Evolutionary conservation across 202 grass and related monocot species (phyloP).

Genomic region (Schoenoplectus tabernaemontani): DNA sequence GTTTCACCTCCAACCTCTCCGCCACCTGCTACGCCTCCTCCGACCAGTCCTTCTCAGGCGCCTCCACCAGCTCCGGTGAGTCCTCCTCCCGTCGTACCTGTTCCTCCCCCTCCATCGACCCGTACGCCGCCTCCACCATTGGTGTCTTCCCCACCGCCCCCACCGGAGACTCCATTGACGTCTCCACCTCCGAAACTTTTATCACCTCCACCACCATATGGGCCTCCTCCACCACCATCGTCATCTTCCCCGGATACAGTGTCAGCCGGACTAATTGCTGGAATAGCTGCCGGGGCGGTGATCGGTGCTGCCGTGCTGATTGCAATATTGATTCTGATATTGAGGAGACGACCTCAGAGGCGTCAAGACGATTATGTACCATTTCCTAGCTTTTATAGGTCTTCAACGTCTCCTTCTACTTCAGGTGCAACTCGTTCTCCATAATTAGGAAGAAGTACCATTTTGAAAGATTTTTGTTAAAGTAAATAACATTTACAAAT

Average conservation of each 20-base stretch:
- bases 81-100: not conserved
- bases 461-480: not conserved
- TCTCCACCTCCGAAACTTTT: not conserved
- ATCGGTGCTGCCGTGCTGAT: conserved; percentile 14
- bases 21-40: not conserved
- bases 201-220: not conserved
- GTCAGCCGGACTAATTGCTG: not conserved
- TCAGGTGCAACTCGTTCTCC: not conserved
- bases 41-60: not conserved
- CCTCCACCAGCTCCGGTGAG: not conserved
- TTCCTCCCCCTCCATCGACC: not conserved
- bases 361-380: not conserved
- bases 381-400: not conserved
- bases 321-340: not conserved
- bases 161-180: conserved; percentile 11
- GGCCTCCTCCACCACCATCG: not conserved
- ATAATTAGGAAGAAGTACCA: not conserved
- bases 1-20: not conserved
- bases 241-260: not conserved
- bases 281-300: conserved; percentile 29
- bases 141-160: not conserved
- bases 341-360: not conserved
- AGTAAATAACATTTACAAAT: not conserved
- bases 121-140: conserved; percentile 18
- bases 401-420: not conserved